These are phyloP conservation scores for Picea mariana DNA, from an alignment of 83 land plant genomes.

Conservation along the genomic window DNA sequence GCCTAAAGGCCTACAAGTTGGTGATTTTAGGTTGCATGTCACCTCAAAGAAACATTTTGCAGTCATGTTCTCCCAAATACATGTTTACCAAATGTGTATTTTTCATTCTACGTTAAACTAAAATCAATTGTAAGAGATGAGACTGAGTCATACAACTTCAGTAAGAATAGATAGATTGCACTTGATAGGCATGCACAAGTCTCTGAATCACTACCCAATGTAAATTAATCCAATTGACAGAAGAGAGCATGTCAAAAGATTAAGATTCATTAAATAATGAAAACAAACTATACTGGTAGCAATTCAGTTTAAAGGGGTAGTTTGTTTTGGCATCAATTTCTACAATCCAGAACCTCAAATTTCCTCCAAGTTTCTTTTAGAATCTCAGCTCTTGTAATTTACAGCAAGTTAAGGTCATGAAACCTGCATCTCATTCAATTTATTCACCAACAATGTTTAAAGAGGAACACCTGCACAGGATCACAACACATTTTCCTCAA, in stretches of 20 bases:
- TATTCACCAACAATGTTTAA: background rate
- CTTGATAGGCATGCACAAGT: too few species aligned
- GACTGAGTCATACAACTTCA: too few species aligned
- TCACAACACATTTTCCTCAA: constrained; percentile 3
- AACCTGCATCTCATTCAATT: background rate
- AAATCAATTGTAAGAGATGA: too few species aligned
- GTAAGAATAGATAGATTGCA: too few species aligned
- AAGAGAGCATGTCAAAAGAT: background rate
- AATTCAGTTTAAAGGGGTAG: background rate
- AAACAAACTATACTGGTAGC: background rate
- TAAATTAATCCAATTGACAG: background rate
- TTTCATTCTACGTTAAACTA: too few species aligned
- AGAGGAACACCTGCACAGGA: background rate
- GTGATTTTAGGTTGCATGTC: too few species aligned
- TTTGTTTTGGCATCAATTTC: background rate
- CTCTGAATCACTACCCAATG: too few species aligned
- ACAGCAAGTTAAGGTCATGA: background rate
- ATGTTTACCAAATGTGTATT: too few species aligned
- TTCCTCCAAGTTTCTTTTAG: background rate
- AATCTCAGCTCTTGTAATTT: background rate
- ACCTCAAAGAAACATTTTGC: too few species aligned
- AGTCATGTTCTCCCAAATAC: too few species aligned
- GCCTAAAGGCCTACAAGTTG: too few species aligned
- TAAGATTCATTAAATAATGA: background rate
- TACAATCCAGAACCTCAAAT: background rate